Evolutionary conservation across 371 early-diverging fungal species (phyloP).

Genomic region (Mucor piriformis): DNA sequence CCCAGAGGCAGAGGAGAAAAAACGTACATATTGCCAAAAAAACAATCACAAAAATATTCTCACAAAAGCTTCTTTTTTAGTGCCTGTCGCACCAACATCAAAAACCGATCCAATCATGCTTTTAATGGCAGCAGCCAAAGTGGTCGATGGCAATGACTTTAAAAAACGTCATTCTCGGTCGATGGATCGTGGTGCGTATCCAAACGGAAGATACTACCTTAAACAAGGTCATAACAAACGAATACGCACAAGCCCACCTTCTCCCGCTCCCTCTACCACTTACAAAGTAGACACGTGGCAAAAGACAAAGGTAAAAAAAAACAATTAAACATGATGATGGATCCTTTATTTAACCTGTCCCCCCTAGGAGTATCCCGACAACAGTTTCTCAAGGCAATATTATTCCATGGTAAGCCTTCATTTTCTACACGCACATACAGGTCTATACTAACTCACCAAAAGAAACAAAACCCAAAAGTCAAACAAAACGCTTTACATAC

Average conservation of each 20-base stretch:
- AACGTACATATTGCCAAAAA: not conserved
- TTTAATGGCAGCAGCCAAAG: slow-evolving; percentile 51
- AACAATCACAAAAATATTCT: too few relatives aligned
- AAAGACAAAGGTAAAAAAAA: slow-evolving; percentile 9
- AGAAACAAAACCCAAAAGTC: slow-evolving; percentile 54
- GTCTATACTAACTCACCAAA: not conserved
- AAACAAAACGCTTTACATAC: slow-evolving; percentile 59
- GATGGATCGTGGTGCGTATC: not conserved
- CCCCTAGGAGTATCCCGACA: not conserved
- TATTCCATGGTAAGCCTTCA: slow-evolving; percentile 34
- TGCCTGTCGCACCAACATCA: not conserved
- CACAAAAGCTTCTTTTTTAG: not conserved
- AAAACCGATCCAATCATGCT: slow-evolving; percentile 48
- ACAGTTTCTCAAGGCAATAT: slow-evolving; percentile 29
- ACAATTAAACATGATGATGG: too few relatives aligned
- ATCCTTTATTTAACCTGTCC: not conserved
- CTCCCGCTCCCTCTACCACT: slow-evolving; percentile 13
- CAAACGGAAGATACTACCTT: slow-evolving; percentile 17
- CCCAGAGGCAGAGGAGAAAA: not conserved
- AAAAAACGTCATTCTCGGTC: not conserved
- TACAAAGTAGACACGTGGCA: slow-evolving; percentile 14
- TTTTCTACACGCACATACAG: not conserved
- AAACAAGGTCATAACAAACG: slow-evolving; percentile 16
- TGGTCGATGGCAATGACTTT: slow-evolving; percentile 27
- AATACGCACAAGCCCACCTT: slow-evolving; percentile 19